Conservation (phyloP, 2,329 filamentous ascomycete species). For the Aureobasidium sp. region DNA sequence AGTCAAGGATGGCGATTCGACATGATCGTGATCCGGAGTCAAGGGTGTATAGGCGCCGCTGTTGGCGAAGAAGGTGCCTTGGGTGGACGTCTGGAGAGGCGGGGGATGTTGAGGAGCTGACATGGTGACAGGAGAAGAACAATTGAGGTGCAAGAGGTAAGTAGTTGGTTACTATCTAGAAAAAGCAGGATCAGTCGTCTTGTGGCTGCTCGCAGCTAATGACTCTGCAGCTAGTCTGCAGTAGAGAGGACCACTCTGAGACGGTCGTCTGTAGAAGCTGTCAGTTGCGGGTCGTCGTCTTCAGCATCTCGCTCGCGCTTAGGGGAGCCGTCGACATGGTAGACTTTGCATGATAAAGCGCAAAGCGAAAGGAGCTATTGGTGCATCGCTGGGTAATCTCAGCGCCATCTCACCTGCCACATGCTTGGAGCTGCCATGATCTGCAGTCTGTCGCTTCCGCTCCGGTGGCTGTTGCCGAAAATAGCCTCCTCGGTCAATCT, state of each 20-base stretch:
- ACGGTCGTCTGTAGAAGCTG: not conserved
- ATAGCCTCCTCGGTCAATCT: not conserved
- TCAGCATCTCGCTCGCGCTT: not conserved
- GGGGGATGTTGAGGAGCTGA: not conserved
- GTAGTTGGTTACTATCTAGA: not conserved
- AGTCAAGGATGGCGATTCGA: slow-evolving; percentile 42
- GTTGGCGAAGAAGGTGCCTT: slow-evolving; percentile 11
- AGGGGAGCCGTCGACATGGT: not conserved
- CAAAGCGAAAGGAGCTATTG: not conserved
- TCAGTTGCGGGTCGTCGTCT: not conserved
- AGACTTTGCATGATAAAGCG: not conserved
- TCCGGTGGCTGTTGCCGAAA: not conserved
- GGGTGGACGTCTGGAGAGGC: not conserved
- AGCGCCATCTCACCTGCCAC: slow-evolving; percentile 1
- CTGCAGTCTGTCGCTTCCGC: not conserved
- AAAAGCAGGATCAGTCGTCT: not conserved
- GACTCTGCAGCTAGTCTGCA: not conserved
- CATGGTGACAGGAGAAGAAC: not conserved
- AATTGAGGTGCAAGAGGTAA: not conserved
- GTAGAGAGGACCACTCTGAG: not conserved
- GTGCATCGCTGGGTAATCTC: not conserved
- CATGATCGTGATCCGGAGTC: slow-evolving; percentile 27
- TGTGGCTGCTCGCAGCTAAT: not conserved
- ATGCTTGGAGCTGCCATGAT: not conserved
- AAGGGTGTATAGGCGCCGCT: slow-evolving; percentile 6